Conservation (phyloP, 2,329 filamentous ascomycete genomes). For the Sporothrix brasiliensis region DNA sequence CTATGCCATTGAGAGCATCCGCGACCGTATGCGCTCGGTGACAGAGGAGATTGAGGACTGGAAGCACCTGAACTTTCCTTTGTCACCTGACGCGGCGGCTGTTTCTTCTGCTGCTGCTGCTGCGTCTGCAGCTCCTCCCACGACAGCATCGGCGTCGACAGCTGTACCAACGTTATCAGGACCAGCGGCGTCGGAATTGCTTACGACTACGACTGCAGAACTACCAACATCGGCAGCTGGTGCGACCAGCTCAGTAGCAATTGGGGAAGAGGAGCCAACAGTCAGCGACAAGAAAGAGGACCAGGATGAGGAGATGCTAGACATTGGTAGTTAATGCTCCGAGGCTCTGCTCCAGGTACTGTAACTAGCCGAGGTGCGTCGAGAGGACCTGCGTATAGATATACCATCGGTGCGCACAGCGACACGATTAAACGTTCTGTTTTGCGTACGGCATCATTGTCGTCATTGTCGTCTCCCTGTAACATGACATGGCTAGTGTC, state of each 20-base stretch:
- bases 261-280: not conserved
- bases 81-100: slow-evolving; percentile 44
- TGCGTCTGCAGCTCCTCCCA: not conserved
- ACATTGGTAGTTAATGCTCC: slow-evolving; percentile 6
- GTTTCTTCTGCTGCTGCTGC: no score
- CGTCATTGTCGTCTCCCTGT: not conserved
- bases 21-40: slow-evolving; percentile 84
- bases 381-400: not conserved
- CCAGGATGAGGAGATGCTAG: slow-evolving; percentile 29
- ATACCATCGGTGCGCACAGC: not conserved
- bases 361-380: not conserved
- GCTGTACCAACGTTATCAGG: not conserved
- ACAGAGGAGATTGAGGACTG: slow-evolving; percentile 95
- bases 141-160: slow-evolving; percentile 38
- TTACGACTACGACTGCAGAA: slow-evolving; percentile 38
- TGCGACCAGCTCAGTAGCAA: not conserved
- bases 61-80: slow-evolving; percentile 78
- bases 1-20: slow-evolving; percentile 93
- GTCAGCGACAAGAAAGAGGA: slow-evolving; percentile 19
- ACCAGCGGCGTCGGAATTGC: slow-evolving; percentile 38
- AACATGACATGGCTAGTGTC: not conserved
- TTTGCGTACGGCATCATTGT: not conserved
- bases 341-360: no score
- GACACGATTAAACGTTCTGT: not conserved
- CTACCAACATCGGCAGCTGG: slow-evolving; percentile 1